These are phyloP conservation scores for Gracilaria caudata DNA, from an alignment of 23 red algal species.

Conservation along the genomic window DNA sequence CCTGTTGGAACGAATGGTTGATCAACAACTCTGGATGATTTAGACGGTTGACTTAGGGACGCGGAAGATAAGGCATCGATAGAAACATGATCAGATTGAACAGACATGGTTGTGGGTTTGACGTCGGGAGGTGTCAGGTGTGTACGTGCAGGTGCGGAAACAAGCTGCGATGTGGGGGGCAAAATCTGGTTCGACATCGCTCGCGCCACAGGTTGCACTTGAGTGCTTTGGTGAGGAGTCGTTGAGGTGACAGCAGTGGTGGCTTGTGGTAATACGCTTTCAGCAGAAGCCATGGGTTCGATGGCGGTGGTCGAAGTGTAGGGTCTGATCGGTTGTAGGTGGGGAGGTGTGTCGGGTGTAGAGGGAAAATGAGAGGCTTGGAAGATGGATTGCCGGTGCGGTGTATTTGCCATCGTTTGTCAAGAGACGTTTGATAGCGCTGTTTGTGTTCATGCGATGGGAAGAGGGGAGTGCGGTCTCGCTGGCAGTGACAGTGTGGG, in stretches of 20 bases:
- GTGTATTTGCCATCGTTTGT: conserved; percentile 6
- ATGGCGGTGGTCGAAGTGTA: not conserved
- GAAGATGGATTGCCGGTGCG: conserved; percentile 11
- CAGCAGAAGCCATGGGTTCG: not conserved
- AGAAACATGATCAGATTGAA: not conserved
- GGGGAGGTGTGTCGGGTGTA: not conserved
- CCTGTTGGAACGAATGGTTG: not conserved
- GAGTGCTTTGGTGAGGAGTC: not conserved
- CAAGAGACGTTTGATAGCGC: not conserved
- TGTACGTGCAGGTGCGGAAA: not conserved
- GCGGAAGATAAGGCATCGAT: not conserved
- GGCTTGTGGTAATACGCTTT: not conserved
- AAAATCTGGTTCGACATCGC: not conserved
- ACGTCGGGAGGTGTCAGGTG: not conserved
- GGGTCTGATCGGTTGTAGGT: conserved; percentile 20
- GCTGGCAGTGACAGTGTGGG: not conserved
- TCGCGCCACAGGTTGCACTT: not conserved
- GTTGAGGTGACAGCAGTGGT: not conserved
- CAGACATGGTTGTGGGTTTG: not conserved
- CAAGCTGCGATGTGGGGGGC: not conserved
- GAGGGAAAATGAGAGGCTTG: conserved; percentile 9
- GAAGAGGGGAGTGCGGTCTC: not conserved
- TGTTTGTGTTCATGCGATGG: not conserved
- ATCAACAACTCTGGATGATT: not conserved
- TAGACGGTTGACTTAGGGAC: not conserved